Conservation (phyloP, 306 rosid species). For the Lagenaria siceraria region DNA sequence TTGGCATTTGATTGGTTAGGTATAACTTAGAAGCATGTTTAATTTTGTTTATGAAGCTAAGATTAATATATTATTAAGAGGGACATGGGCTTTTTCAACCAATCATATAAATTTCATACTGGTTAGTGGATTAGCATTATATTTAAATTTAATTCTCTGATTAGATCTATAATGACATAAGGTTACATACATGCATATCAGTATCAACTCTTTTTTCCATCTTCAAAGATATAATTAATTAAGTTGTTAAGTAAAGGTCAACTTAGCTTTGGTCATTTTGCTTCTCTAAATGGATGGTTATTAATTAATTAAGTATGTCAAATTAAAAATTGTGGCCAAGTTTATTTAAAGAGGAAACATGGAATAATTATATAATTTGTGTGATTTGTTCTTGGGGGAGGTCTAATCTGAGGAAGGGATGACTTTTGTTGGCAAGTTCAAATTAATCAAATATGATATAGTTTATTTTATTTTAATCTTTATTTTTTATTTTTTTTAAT, state of each 20-base stretch:
- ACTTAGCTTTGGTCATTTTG: slow-evolving; percentile 6
- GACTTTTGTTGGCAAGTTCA: neutral
- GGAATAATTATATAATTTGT: neutral
- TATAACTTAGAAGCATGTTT: neutral
- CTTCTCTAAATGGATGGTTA: neutral
- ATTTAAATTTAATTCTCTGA: neutral
- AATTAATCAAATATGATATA: neutral
- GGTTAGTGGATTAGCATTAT: neutral
- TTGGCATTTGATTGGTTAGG: neutral
- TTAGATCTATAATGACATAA: neutral
- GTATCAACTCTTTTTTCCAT: neutral
- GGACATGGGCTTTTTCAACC: neutral
- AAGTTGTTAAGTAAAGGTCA: slow-evolving; percentile 6
- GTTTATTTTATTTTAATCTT: neutral
- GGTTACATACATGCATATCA: neutral
- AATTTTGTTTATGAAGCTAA: neutral
- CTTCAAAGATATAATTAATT: neutral
- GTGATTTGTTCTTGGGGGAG: neutral
- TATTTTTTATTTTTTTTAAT: too few relatives aligned
- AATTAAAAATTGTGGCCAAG: neutral
- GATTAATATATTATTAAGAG: neutral
- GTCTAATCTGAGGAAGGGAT: neutral
- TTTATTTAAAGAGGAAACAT: neutral
- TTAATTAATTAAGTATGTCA: neutral
- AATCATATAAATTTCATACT: neutral